Conservation (phyloP, 2,329 filamentous ascomycete genomes). For the Penicillium sp. region DNA sequence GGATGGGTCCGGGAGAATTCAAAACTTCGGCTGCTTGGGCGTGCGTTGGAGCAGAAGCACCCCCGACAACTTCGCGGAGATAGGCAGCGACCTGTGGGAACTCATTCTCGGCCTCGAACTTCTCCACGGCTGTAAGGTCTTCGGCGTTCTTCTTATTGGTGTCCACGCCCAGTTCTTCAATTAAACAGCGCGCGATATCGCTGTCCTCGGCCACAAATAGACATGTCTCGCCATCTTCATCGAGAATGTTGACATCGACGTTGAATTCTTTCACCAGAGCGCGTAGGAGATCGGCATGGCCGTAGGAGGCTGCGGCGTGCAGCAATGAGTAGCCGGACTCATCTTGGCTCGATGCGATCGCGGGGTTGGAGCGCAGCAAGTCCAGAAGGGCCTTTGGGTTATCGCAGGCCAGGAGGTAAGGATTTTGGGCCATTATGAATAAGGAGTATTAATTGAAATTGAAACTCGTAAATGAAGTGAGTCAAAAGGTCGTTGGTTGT, state of each 20-base stretch:
- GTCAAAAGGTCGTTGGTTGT: neutral
- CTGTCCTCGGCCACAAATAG: conserved; percentile 85
- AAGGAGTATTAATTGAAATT: neutral
- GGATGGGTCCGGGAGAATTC: conserved; percentile 60
- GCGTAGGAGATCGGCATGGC: conserved; percentile 75
- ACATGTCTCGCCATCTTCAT: conserved; percentile 93
- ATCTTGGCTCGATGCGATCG: conserved; percentile 78
- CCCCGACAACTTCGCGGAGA: conserved; percentile 48
- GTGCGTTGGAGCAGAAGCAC: conserved; percentile 23
- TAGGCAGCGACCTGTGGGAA: conserved; percentile 74
- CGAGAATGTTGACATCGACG: conserved; percentile 75
- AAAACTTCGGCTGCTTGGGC: conserved; percentile 33
- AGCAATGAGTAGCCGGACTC: conserved; percentile 90
- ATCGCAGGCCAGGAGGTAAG: conserved; percentile 77
- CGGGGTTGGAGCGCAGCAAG: conserved; percentile 69
- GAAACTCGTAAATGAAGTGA: neutral
- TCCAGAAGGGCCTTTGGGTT: conserved; percentile 70
- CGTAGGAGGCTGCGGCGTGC: conserved; percentile 91
- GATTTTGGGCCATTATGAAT: conserved; percentile 51
- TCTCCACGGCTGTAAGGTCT: conserved; percentile 75
- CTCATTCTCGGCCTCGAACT: conserved; percentile 74
- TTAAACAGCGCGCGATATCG: conserved; percentile 71
- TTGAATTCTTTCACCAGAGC: conserved; percentile 71
- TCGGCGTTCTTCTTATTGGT: conserved; percentile 64
- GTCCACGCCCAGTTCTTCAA: conserved; percentile 79